phyloP scores from a whole-genome alignment of 306 rosid genomes.

The Vigna angularis region DNA sequence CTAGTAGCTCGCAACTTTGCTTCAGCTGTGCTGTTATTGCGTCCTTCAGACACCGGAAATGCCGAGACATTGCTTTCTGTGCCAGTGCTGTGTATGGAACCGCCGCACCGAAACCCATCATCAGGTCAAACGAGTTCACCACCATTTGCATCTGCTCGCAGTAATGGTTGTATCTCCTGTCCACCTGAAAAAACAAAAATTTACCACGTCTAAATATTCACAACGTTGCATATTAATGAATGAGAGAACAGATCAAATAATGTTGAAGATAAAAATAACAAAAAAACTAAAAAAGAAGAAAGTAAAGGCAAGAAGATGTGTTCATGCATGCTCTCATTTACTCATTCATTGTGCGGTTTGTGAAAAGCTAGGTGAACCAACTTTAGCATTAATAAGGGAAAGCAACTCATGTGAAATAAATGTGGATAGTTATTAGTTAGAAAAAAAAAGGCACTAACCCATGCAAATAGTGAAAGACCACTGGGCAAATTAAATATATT shows the following conservation, averaged over 20 bases:
- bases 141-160: constrained; percentile 99
- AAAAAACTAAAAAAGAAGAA: no score
- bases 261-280: background rate
- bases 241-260: background rate
- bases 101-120: constrained; percentile 95
- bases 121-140: constrained; percentile 86
- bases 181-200: constrained; percentile 64
- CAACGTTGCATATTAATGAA: background rate
- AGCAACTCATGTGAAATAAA: constrained; percentile 28
- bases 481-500: background rate
- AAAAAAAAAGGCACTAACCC: constrained; percentile 11
- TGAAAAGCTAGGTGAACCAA: constrained; percentile 34
- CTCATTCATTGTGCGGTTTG: constrained; percentile 34
- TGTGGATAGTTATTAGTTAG: constrained; percentile 20
- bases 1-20: constrained; percentile 78
- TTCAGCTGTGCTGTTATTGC: constrained; percentile 73
- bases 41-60: constrained; percentile 94
- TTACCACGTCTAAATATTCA: background rate
- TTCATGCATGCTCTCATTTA: constrained; percentile 40
- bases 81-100: constrained; percentile 93
- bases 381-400: constrained; percentile 38
- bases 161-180: constrained; percentile 87
- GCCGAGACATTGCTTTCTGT: constrained; percentile 96
- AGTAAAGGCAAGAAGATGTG: background rate
- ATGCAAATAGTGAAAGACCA: constrained; percentile 13